Evolutionary conservation across 1,139 yeast genomes (phyloP).

Genomic region (Yamadazyma spencermartinsiae): DNA sequence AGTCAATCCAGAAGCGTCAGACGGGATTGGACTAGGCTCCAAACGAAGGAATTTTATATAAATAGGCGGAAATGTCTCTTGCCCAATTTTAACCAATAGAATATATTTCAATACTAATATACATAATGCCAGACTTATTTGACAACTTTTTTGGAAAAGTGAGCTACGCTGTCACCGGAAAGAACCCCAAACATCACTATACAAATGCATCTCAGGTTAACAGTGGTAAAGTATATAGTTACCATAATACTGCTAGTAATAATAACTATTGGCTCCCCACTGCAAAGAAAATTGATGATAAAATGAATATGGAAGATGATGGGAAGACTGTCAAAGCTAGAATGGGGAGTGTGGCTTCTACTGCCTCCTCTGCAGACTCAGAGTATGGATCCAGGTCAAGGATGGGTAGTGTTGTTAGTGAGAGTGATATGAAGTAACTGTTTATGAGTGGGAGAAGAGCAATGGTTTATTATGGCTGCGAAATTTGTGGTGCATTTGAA

Average conservation of each 20-base stretch:
- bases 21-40: too few species aligned
- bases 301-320: background rate
- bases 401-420: constrained; percentile 11
- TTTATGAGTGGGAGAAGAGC: background rate
- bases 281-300: constrained; percentile 9
- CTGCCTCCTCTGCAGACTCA: constrained; percentile 9
- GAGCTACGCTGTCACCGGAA: constrained; percentile 34
- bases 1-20: too few species aligned
- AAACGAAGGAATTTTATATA: too few species aligned
- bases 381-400: constrained; percentile 15
- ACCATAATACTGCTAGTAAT: constrained; percentile 37
- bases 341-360: constrained; percentile 23
- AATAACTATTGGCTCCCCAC: constrained; percentile 44
- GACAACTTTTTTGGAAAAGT: constrained; percentile 40
- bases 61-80: too few species aligned
- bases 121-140: constrained; percentile 43
- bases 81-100: constrained; percentile 1
- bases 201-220: constrained; percentile 35
- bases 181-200: constrained; percentile 27
- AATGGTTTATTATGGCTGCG: constrained; percentile 7
- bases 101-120: background rate
- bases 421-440: constrained; percentile 4
- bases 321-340: constrained; percentile 16
- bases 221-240: constrained; percentile 38
- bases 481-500: background rate